Conservation (phyloP, 1,284 basidiomycete genomes). For the Microbotryum silenes-acaulis region DNA sequence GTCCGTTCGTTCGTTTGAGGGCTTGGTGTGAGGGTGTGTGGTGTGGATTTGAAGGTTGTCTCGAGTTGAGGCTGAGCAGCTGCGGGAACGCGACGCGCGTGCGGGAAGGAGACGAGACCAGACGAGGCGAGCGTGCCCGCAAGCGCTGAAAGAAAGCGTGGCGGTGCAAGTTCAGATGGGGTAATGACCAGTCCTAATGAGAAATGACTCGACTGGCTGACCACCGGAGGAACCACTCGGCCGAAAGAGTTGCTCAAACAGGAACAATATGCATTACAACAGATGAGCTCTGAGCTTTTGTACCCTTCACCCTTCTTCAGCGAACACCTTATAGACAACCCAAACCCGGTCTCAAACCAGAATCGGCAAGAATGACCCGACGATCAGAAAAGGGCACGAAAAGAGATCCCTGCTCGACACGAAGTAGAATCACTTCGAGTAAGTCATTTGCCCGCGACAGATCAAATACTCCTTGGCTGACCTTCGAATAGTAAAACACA, state of each 20-base stretch:
- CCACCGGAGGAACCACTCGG: no score
- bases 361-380: conserved; percentile 33
- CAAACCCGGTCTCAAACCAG: conserved; percentile 5
- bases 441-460: no score
- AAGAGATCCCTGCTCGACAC: neutral
- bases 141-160: no score
- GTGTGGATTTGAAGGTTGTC: neutral
- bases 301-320: no score
- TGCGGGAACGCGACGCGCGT: neutral
- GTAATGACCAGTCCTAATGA: no score
- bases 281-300: no score
- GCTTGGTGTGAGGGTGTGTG: neutral
- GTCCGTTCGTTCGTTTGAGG: neutral
- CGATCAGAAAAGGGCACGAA: conserved; percentile 29
- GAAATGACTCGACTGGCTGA: no score
- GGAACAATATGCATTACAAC: no score
- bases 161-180: no score
- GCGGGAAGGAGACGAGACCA: neutral
- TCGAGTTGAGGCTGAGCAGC: neutral
- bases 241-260: no score
- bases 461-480: conserved; percentile 49
- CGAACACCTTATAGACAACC: no score
- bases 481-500: conserved; percentile 85
- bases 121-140: neutral
- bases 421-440: no score